Percentiles rank a stretch among this genome's conserved stretches.
These are phyloP conservation scores for Botryosphaeria agaves DNA, from an alignment of 2,329 filamentous ascomycete genomes.

Conservation along the genomic window DNA sequence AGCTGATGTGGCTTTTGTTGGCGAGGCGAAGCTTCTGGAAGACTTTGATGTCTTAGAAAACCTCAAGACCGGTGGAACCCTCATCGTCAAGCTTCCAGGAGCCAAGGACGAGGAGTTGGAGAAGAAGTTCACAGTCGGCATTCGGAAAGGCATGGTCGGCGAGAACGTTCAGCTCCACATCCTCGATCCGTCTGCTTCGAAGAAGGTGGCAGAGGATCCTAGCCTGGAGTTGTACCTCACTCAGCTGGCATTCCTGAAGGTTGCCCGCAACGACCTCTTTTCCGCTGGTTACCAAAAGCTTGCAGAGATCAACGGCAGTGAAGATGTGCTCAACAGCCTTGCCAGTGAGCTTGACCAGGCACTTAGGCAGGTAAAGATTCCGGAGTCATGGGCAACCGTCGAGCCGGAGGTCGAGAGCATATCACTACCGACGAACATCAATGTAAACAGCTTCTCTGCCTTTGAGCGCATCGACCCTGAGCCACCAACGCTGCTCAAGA, in stretches of 20 bases:
- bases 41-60: conserved; percentile 57
- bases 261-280: conserved; percentile 51
- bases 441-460: conserved; percentile 63
- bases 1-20: conserved; percentile 65
- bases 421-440: conserved; percentile 45
- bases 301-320: conserved; percentile 38
- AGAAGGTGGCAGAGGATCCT: conserved; percentile 42
- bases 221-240: conserved; percentile 46
- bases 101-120: conserved; percentile 81
- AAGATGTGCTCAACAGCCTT: conserved; percentile 44
- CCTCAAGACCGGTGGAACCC: conserved; percentile 50
- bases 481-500: conserved; percentile 44
- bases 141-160: conserved; percentile 54
- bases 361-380: conserved; percentile 57
- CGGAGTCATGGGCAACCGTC: conserved; percentile 61
- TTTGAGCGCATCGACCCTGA: conserved; percentile 65
- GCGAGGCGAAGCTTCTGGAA: conserved; percentile 62
- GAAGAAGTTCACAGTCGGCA: conserved; percentile 56
- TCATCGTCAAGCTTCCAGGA: conserved; percentile 60
- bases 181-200: conserved; percentile 52
- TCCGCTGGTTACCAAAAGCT: conserved; percentile 49
- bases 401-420: conserved; percentile 38
- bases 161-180: conserved; percentile 57
- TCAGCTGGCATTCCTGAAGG: conserved; percentile 68
- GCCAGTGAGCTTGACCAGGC: conserved; percentile 44